Evolutionary conservation across 1,139 yeast species (phyloP), one percentile per base, ranked within the genome.

Genomic region (Blastobotrys serpentis): DNA sequence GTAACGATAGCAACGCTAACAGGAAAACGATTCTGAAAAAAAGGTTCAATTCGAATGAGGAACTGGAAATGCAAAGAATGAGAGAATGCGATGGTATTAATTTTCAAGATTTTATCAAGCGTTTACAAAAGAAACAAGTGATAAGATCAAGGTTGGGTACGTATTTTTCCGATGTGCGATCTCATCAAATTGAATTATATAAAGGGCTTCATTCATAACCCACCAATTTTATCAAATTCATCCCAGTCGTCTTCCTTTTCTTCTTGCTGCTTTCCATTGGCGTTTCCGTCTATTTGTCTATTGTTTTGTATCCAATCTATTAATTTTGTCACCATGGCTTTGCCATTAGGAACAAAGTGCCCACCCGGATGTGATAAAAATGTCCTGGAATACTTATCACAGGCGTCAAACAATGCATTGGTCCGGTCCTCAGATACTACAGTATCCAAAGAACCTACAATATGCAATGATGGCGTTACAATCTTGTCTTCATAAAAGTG

Each of bases 391-490:
- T 66, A 69, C 4, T 68, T 71, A 43, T 70, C 70, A 56, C 84
- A 79, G 1, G 73, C 66, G 8, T 86, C 77, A 58, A 73, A 82
- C 37, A 90, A 69, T 1, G 73, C 68, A 67, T 78, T 69, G 0
- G 84, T 76, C 52, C 94, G 74, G 43, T 78, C 83, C 44, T 85
- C 89, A n/a, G 84, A 80, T 2, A 90, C 92, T 13, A 92, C 84
- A 0, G 97, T 87, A 62, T 92, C 98, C 37, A 89, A 69, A 48
- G 90, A 90, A 5, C 98, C 98, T 48, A 82, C 69, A 0, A 92
- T 83, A 63, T 89, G 96, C 47, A 92, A 69, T 1, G 84, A 72
- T 3, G 86, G 86, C 1, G 82, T 64, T 11, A 70, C 66, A 44
- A 83, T 68, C 51, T 72, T 65, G 1, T 59, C 53, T n/a, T 68